Percentiles rank a stretch among this genome's conserved stretches.
phyloP scores from a whole-genome alignment of 1,284 basidiomycete genomes.

The Irpex sp. region DNA sequence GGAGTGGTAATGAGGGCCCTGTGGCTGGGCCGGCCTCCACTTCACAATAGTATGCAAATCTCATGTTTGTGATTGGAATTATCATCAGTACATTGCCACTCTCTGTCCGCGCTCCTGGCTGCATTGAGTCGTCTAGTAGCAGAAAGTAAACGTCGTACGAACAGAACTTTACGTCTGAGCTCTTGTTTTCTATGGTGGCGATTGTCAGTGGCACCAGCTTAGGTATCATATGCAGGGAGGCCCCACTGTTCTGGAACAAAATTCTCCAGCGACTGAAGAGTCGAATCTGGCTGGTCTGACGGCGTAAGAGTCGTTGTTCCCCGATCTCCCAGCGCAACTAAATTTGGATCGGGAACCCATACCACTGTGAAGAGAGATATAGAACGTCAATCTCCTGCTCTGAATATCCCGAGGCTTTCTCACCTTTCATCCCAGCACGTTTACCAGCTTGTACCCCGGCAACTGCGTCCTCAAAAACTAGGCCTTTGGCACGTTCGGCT shows the following conservation, averaged over 20 bases:
- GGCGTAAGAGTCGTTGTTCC: conserved; percentile 8
- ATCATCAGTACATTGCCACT: not conserved
- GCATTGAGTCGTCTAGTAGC: no score
- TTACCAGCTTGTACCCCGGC: conserved; percentile 73
- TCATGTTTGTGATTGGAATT: not conserved
- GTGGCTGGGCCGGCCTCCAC: not conserved
- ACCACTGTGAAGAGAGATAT: conserved; percentile 5
- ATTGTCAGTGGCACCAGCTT: not conserved
- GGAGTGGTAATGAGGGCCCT: conserved; percentile 5
- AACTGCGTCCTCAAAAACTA: conserved; percentile 77
- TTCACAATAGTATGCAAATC: not conserved
- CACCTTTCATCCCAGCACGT: conserved; percentile 77
- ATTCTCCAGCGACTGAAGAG: conserved; percentile 56
- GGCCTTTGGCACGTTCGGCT: conserved; percentile 51
- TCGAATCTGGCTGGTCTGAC: conserved; percentile 48
- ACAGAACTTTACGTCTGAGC: no score
- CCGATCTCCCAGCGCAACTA: conserved; percentile 37
- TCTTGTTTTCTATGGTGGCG: not conserved
- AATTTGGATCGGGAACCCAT: conserved; percentile 73
- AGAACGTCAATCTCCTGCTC: not conserved
- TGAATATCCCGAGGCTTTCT: conserved; percentile 13
- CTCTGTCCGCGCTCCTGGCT: no score
- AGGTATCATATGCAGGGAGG: conserved; percentile 53
- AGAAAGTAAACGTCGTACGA: no score
- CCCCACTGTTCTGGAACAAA: conserved; percentile 77